Base-by-base conservation (phyloP, 2,329 filamentous ascomycete genomes). In the Colletotrichum navitas region DNA sequence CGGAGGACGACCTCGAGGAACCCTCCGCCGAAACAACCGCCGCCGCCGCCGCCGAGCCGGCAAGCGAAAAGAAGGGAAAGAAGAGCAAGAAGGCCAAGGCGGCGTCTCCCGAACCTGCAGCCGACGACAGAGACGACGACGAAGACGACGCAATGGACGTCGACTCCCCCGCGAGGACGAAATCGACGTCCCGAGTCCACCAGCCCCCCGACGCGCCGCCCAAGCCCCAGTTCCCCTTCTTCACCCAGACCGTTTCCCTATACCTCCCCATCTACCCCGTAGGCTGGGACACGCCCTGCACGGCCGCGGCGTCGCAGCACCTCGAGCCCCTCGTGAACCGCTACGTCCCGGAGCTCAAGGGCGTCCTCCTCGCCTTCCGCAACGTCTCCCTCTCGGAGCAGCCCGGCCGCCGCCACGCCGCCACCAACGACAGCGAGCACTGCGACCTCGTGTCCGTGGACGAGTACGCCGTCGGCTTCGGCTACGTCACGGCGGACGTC, bases 401-500 rank as follows among this genome's bases (percentile, higher is more conserved):
- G 5, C 88, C 91, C 0, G 87, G 86, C 45, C 84, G 85, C 52
- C 73, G 76, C 5, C 77, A 77, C 39, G 83, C 83, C 29, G 85
- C 86, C 1, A 79, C 83, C 6, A 84, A 85, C 21, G 85, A 90
- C 69, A 78, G 85, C 45, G 84, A 84, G 29, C 81, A 83, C 0
- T 80, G 81, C 18, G 76, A 82, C 14, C 79, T 87, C 5, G 78
- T 85, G 3, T 88, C 88, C 6, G 83, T 93, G 51, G 91, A 93
- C 81, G 96, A 98, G 82, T 97, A 95, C 78, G 94, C 93, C 10
- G 93, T 94, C 32, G 92, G 91, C 29, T 98, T 93, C 78, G 89
- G 93, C 59, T 98, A 95, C 91, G 88, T 97, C 29, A 97, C 94
- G 0, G 94, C 92, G 1, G 94, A 97, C 29, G 92, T 97, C 73